A percentile compares a stretch with the other conserved stretches of the same genome.
These are phyloP conservation scores for Panaeolus cyanescens DNA, from an alignment of 768 basidiomycete species.

Conservation along the genomic window DNA sequence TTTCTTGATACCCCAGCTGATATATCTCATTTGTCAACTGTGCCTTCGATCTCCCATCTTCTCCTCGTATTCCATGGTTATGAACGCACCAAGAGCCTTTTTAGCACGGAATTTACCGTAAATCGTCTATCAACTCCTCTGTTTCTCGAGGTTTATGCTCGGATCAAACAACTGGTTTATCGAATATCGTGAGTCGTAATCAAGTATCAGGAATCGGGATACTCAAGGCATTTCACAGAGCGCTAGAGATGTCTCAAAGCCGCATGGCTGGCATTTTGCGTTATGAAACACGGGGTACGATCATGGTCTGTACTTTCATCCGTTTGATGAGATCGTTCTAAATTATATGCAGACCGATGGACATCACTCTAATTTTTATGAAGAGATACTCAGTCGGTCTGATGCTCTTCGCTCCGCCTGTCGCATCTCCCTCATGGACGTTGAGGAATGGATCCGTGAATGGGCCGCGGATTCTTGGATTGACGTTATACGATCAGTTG, in stretches of 20 bases:
- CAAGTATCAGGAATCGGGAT: background rate
- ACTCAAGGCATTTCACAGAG: background rate
- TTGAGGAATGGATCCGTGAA: conserved; percentile 9
- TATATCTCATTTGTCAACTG: background rate
- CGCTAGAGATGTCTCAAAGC: conserved; percentile 1
- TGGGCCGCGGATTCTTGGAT: conserved; percentile 8
- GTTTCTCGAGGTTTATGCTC: conserved; percentile 3
- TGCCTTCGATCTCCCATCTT: conserved; percentile 2
- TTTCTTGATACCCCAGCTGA: conserved; percentile 2
- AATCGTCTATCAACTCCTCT: conserved; percentile 7
- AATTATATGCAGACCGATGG: background rate
- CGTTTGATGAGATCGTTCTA: background rate
- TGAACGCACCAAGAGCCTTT: conserved; percentile 1
- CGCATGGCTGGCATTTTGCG: conserved; percentile 1
- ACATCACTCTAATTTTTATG: background rate
- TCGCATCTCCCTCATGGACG: conserved; percentile 6
- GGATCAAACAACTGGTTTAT: conserved; percentile 7
- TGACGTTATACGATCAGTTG: background rate
- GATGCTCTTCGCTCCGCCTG: conserved; percentile 3
- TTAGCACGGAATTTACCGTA: conserved; percentile 7
- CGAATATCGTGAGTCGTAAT: conserved; percentile 3
- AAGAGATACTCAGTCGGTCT: background rate
- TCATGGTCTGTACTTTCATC: background rate
- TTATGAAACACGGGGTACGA: conserved; percentile 2
- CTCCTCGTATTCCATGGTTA: conserved; percentile 1